A percentile compares a stretch with the other conserved stretches of the same genome.
phyloP scores from a whole-genome alignment of 371 early-diverging fungal species.

The Syncephalastrum contaminatum region DNA sequence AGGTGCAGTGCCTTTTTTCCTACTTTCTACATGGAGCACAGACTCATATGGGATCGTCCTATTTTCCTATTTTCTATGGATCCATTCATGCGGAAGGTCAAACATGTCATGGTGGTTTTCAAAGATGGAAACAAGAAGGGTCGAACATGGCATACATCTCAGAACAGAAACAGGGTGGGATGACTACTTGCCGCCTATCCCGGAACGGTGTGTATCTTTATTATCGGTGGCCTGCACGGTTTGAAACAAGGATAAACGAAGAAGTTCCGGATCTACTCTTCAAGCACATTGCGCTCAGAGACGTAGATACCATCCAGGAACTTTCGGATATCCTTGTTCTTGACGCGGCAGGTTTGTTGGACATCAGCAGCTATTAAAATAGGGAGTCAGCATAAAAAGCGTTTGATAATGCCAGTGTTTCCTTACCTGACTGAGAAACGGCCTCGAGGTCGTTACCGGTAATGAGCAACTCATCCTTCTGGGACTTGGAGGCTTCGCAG shows the following conservation, averaged over 20 bases:
- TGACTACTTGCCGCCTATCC: slow-evolving; percentile 48
- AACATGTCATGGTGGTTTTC: too few relatives aligned
- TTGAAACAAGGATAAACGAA: slow-evolving; percentile 13
- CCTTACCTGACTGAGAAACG: slow-evolving; percentile 93
- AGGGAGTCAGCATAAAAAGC: not conserved
- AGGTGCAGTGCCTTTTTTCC: too few relatives aligned
- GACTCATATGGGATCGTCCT: too few relatives aligned
- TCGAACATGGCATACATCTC: too few relatives aligned
- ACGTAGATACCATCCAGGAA: slow-evolving; percentile 99
- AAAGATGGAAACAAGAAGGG: too few relatives aligned
- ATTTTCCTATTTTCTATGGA: too few relatives aligned
- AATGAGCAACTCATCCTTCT: slow-evolving; percentile 97
- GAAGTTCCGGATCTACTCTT: slow-evolving; percentile 15
- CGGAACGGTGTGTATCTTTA: slow-evolving; percentile 48
- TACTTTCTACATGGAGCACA: too few relatives aligned
- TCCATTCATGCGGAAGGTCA: too few relatives aligned
- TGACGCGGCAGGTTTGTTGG: slow-evolving; percentile 75
- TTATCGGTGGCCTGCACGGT: slow-evolving; percentile 15
- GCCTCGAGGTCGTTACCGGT: slow-evolving; percentile 96
- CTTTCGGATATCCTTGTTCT: slow-evolving; percentile 98
- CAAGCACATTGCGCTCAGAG: slow-evolving; percentile 69
- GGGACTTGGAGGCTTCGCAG: slow-evolving; percentile 77
- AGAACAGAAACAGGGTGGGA: slow-evolving; percentile 35
- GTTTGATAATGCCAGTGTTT: not conserved
- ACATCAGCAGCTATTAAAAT: slow-evolving; percentile 68